These are phyloP conservation scores for Pyricularia grisea DNA, from an alignment of 2,329 filamentous ascomycete genomes.

Conservation along the genomic window DNA sequence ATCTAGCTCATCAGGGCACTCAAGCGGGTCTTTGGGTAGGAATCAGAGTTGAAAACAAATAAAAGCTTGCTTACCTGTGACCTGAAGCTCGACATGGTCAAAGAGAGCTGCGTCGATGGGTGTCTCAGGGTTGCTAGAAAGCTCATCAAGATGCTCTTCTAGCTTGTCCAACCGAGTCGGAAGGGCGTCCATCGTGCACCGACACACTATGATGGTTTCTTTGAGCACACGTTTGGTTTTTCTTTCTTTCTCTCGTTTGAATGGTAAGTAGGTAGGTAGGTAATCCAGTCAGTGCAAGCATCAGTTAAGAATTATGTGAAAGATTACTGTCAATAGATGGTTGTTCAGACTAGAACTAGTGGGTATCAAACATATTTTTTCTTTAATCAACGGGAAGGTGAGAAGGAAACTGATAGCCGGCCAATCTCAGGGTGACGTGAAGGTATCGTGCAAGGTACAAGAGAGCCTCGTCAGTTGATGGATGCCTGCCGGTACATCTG, in stretches of 20 bases:
- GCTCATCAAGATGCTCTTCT: conserved; percentile 39
- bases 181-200: conserved; percentile 23
- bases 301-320: not conserved
- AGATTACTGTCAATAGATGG: not conserved
- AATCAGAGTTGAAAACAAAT: not conserved
- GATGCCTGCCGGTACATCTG: not conserved
- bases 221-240: not conserved
- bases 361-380: not conserved
- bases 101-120: conserved; percentile 40
- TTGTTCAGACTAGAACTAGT: not conserved
- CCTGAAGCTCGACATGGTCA: conserved; percentile 49
- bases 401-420: not conserved
- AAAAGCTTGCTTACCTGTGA: conserved; percentile 23
- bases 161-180: conserved; percentile 44
- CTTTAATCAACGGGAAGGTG: not conserved
- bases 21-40: not conserved
- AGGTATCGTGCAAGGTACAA: not conserved
- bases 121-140: conserved; percentile 32
- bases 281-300: not conserved
- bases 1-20: not conserved
- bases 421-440: not conserved
- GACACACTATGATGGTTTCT: too few relatives aligned
- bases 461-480: not conserved
- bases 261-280: not conserved
- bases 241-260: not conserved